These are phyloP conservation scores for Rhizophora apiculata DNA, from an alignment of 345 rosid genomes.

Conservation along the genomic window DNA sequence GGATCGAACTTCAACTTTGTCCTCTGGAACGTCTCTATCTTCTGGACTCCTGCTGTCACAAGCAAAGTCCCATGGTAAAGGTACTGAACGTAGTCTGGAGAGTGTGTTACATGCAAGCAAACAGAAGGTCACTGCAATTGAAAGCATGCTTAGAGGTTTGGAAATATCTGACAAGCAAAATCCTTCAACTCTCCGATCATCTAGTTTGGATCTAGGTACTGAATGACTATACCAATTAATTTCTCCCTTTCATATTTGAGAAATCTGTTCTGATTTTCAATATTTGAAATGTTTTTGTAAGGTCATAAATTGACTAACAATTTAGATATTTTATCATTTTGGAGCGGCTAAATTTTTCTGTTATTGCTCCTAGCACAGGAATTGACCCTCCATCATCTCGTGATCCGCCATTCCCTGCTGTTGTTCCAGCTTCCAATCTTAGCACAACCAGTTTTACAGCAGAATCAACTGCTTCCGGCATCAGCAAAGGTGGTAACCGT, in stretches of 20 bases:
- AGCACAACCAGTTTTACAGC: constrained; percentile 44
- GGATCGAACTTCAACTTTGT: constrained; percentile 80
- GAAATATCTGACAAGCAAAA: constrained; percentile 84
- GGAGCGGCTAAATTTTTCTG: constrained; percentile 55
- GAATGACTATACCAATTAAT: constrained; percentile 30
- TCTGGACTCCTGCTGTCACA: constrained; percentile 80
- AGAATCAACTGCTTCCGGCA: constrained; percentile 53
- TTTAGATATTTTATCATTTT: constrained; percentile 19
- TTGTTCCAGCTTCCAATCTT: constrained; percentile 66
- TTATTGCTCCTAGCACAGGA: constrained; percentile 93
- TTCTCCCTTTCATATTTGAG: neutral
- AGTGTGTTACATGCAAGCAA: constrained; percentile 96
- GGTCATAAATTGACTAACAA: constrained; percentile 11
- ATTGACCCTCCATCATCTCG: constrained; percentile 99
- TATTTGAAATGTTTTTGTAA: constrained; percentile 19
- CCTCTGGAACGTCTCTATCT: constrained; percentile 64
- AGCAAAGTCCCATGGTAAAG: constrained; percentile 63
- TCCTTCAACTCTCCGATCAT: constrained; percentile 70
- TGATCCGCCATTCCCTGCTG: constrained; percentile 82
- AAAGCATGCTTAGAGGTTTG: constrained; percentile 96
- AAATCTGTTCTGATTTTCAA: constrained; percentile 3
- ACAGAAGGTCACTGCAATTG: constrained; percentile 97
- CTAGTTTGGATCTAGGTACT: constrained; percentile 99
- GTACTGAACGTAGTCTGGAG: constrained; percentile 88
- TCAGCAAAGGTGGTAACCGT: constrained; percentile 56